Evolutionary conservation across 179 eudicot species (phyloP).

Genomic region (Silene coronaria): DNA sequence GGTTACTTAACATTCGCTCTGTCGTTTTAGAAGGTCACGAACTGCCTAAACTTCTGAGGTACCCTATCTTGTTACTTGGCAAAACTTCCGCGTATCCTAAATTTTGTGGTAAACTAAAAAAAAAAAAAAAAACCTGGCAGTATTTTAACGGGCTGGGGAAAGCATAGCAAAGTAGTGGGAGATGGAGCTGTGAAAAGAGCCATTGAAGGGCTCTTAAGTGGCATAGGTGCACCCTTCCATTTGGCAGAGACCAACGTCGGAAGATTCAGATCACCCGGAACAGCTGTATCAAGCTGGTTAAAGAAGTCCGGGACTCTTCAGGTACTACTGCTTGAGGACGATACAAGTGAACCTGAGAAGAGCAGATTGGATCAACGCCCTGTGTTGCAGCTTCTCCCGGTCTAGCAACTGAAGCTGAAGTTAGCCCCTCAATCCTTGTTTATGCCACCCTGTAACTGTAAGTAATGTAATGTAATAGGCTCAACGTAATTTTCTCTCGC

Average conservation of each 20-base stretch:
- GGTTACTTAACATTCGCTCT: conserved; percentile 73
- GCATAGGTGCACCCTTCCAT: conserved; percentile 75
- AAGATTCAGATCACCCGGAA: conserved; percentile 72
- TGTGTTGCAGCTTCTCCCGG: conserved; percentile 34
- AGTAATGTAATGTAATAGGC: conserved; percentile 20
- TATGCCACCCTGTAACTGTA: conserved; percentile 20
- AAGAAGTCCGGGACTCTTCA: conserved; percentile 64
- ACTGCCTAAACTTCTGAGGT: conserved; percentile 81
- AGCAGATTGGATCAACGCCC: conserved; percentile 32
- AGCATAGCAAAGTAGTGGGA: conserved; percentile 92
- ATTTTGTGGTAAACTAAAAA: not conserved
- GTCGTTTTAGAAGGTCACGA: conserved; percentile 70
- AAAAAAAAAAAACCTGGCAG: conserved; percentile 29
- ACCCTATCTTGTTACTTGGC: conserved; percentile 10
- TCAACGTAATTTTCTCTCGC: not conserved
- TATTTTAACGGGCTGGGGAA: conserved; percentile 97
- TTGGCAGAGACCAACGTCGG: conserved; percentile 74
- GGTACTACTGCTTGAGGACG: conserved; percentile 68
- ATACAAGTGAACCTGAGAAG: conserved; percentile 33
- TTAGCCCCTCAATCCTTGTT: conserved; percentile 12
- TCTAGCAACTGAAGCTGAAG: conserved; percentile 26
- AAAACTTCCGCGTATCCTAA: not conserved
- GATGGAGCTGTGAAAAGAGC: conserved; percentile 74
- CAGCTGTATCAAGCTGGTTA: conserved; percentile 72
- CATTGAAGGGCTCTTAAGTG: conserved; percentile 65